Base-by-base conservation (phyloP, 2,329 filamentous ascomycete genomes). In the Aaosphaeria arxii region DNA sequence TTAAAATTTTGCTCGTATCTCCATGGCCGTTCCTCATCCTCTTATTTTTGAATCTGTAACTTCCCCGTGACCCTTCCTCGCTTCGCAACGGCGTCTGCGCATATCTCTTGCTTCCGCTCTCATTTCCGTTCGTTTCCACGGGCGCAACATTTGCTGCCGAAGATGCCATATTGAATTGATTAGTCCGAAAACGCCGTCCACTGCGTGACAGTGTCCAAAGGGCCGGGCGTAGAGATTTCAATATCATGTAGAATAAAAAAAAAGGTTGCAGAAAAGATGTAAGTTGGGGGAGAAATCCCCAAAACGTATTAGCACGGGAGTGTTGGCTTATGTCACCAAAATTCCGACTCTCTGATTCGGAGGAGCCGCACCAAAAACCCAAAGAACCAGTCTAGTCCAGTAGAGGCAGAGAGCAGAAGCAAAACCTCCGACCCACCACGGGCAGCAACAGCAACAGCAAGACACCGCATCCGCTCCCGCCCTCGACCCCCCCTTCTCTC, bases 11-110 rank as follows among this genome's bases (percentile, higher is more conserved):
- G 41, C 64, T 70, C 7, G 57, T 62, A 6, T 68, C 64, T 11
- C 59, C 61, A 46, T 69, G 65, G 5, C 64, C 63, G 35, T 74
- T 74, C 61, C 74, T 75, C 61, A 74, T 72, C 63, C 75, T 75
- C 66, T 77, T 77, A 54, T 70, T 76, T 59, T 75, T 71, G 62
- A 69, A 70, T 39, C 64, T 56, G 48, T 68, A 70, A 46, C 57
- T 67, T 30, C 66, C 66, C 41, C 65, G 58, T 57, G 63, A 55
- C 46, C 44, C 57, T 59, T 70, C 64, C 48, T 68, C 60, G 49
- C 55, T 66, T 42, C 64, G 54, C 41, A 67, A 50, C 11, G 63
- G 64, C 5, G 63, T 67, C 47, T 68, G 61, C 11, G 58, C 61
- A 51, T 57, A 54, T 57, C 64, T 58, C 54, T 69, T 68, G 44